Evolutionary conservation across 257 asterid species (phyloP), one percentile per base, ranked within the genome.

Genomic region (Leonotis leonurus): DNA sequence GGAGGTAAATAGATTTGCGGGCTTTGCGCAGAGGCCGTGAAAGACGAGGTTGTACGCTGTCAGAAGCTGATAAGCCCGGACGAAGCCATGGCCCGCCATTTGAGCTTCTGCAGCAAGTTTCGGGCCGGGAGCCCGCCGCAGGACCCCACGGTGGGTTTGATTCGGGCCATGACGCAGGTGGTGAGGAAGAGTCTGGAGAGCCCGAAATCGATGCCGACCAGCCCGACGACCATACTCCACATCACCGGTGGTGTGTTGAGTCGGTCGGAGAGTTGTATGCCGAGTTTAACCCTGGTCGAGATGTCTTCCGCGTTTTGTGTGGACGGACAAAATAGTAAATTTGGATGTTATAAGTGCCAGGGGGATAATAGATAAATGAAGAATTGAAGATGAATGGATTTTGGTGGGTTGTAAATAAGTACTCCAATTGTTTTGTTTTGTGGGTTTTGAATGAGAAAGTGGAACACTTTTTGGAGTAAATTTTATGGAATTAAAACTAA

Each of bases 81-180:
- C 27, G 94, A 89, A 48, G 97, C 97, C 13, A 58, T 89, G 76
- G 83, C 72, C 64, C 86, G 88, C 0, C 96, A 89, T 52, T 57
- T 73, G 8, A 81, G 68, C 73, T 86, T 89, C 71, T 84, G 95
- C 80, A 75, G 65, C 55, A 80, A 75, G 45, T 78, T 86, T 56
- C 82, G 86, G 71, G 82, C 87, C 10, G 72, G 85, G 8, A 74
- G 77, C 3, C 90, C 95, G 29, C 85, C 90, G 0, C 74, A 60
- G n/a, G 85, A 89, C 62, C 83, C 95, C 0, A 84, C 88, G 0
- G 35, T 60, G 22, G 84, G 53, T 3, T 55, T 89, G 57, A 86
- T 89, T 25, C 74, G 84, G 48, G 93, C 96, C 35, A 66, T 89
- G 83, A 74, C 82, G 36, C 88, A 72, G 73, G 72, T 89, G 20